These are phyloP conservation scores for Psilocybe sp. DNA, from an alignment of 768 basidiomycete species.

Conservation along the genomic window DNA sequence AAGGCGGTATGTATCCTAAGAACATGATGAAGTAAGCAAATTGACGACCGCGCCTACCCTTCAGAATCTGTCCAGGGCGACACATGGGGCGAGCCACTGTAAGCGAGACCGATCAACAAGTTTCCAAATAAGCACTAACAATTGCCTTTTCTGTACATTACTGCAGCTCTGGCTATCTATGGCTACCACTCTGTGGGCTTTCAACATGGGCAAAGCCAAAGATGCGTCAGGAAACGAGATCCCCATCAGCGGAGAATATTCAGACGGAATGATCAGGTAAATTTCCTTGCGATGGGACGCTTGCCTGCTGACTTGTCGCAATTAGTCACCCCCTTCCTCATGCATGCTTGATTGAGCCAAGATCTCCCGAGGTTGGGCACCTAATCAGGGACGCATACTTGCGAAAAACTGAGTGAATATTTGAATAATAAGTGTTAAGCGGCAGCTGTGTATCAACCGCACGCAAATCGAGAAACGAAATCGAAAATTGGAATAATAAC, in stretches of 20 bases:
- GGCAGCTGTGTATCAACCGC: no score
- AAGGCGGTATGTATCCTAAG: constrained; percentile 14
- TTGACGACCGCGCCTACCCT: not conserved
- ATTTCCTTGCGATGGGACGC: not conserved
- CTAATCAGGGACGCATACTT: not conserved
- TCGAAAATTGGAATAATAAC: no score
- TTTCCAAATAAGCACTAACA: no score
- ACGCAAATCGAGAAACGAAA: no score
- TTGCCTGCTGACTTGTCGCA: no score
- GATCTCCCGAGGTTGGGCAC: not conserved
- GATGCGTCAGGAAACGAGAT: constrained; percentile 2
- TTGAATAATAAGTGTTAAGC: no score
- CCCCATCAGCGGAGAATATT: not conserved
- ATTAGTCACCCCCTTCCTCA: constrained; percentile 1
- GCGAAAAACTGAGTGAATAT: no score
- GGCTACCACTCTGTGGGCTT: not conserved
- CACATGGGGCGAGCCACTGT: constrained; percentile 6
- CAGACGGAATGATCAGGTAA: not conserved
- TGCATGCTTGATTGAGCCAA: not conserved
- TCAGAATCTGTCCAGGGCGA: constrained; percentile 11
- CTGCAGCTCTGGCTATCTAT: not conserved
- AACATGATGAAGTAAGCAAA: not conserved
- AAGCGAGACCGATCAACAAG: not conserved
- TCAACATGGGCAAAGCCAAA: not conserved
- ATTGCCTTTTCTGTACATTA: no score